These are phyloP conservation scores for Populus hybrid DNA, from an alignment of 441 rosid genomes.

Conservation along the genomic window DNA sequence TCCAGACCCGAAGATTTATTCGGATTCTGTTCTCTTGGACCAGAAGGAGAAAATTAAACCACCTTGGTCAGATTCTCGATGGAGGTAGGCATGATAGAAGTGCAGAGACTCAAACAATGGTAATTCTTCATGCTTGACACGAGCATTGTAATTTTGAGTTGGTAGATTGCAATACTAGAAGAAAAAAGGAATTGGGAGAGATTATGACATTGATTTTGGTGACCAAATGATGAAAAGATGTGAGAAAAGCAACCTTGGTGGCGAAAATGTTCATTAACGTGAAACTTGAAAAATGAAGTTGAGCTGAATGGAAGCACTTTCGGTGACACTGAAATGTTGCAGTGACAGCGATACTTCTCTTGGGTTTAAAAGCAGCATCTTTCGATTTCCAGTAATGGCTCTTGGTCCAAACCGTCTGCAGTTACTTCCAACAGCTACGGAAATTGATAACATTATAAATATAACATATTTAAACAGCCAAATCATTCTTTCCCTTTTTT, in stretches of 20 bases:
- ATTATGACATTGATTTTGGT: background rate
- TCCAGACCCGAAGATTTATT: background rate
- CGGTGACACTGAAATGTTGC: no score
- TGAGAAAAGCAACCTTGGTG: background rate
- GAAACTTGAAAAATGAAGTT: background rate
- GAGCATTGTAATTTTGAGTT: background rate
- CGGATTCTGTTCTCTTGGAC: conserved; percentile 24
- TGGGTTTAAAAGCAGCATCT: background rate
- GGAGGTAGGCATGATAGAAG: conserved; percentile 22
- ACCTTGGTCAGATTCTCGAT: conserved; percentile 27
- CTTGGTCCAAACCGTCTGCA: background rate
- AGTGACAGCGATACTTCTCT: no score
- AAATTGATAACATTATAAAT: background rate
- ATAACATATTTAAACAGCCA: background rate
- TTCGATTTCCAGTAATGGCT: background rate
- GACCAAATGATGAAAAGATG: background rate
- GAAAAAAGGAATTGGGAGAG: background rate
- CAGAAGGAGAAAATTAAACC: conserved; percentile 24
- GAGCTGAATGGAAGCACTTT: no score
- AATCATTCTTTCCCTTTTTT: background rate
- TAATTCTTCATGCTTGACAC: background rate
- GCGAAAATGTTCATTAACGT: background rate
- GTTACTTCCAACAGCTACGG: background rate
- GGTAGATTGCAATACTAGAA: background rate
- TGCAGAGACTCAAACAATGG: background rate